phyloP scores from a whole-genome alignment of 1,284 basidiomycete species.

The Cryptococcus jaspeensis region DNA sequence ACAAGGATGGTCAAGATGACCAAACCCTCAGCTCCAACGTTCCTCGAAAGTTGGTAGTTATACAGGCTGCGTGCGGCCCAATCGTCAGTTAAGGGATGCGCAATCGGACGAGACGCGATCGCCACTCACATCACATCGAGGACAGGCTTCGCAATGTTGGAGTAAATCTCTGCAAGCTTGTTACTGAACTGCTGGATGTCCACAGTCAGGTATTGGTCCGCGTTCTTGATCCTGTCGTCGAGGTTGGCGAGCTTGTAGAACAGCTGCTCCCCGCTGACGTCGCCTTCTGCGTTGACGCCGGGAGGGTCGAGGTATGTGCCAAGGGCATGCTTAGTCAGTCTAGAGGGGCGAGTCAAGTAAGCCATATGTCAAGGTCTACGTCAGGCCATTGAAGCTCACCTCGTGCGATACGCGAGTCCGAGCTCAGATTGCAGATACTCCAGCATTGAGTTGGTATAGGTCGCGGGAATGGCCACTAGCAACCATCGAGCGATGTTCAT shows the following conservation, averaged over 20 bases:
- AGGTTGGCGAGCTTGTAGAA: constrained; percentile 93
- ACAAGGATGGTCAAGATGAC: constrained; percentile 81
- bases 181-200: constrained; percentile 92
- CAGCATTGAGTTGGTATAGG: constrained; percentile 96
- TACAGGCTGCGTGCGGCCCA: constrained; percentile 63
- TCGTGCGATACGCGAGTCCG: constrained; percentile 84
- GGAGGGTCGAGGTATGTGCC: constrained; percentile 72
- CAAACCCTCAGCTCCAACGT: constrained; percentile 92
- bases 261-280: constrained; percentile 55
- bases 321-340: constrained; percentile 77
- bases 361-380: not conserved
- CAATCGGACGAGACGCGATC: not conserved
- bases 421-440: constrained; percentile 92
- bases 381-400: constrained; percentile 47
- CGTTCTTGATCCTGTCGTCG: constrained; percentile 94
- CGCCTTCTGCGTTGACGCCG: constrained; percentile 8
- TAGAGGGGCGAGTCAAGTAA: constrained; percentile 4
- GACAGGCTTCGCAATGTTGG: constrained; percentile 87
- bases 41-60: constrained; percentile 91
- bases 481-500: constrained; percentile 87
- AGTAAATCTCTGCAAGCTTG: constrained; percentile 90
- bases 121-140: constrained; percentile 66
- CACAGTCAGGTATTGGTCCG: constrained; percentile 79
- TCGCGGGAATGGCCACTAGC: constrained; percentile 88
- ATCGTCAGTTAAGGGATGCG: not conserved